A percentile compares a stretch with the other conserved stretches of the same genome.
phyloP scores from a whole-genome alignment of 208 protist genomes.

The Naegleria lovaniensis region DNA sequence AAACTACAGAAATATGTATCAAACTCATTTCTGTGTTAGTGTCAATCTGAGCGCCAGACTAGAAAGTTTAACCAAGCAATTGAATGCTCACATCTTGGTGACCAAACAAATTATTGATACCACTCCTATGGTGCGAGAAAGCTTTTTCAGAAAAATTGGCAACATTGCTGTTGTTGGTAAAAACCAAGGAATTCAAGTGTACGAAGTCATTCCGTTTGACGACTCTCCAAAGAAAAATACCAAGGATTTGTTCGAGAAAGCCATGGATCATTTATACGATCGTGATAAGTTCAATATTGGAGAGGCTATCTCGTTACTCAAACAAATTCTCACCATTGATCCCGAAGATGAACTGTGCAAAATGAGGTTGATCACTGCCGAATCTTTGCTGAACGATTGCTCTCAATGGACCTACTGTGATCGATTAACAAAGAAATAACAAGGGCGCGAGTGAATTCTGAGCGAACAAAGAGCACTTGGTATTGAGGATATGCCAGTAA shows the following conservation, averaged over 20 bases:
- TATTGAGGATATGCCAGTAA: too few relatives aligned
- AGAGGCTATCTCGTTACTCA: not conserved
- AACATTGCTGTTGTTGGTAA: not conserved
- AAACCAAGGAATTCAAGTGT: not conserved
- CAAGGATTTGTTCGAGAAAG: not conserved
- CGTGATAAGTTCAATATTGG: not conserved
- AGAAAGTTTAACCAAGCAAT: conserved; percentile 35
- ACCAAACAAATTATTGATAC: not conserved
- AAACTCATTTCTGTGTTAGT: conserved; percentile 29
- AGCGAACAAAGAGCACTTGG: too few relatives aligned
- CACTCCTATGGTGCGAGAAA: not conserved
- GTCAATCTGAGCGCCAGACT: conserved; percentile 34
- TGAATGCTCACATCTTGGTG: not conserved
- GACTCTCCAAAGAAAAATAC: not conserved
- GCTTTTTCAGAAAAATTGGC: not conserved
- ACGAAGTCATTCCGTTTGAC: not conserved
- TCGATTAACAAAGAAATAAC: too few relatives aligned
- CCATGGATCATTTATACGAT: not conserved
- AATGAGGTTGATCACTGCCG: not conserved
- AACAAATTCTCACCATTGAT: not conserved
- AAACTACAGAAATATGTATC: too few relatives aligned
- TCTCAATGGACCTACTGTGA: not conserved
- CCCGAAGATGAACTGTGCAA: not conserved
- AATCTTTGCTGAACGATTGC: not conserved
- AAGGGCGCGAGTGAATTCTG: too few relatives aligned